Evolutionary conservation across 140 eudicot species (phyloP), one percentile per base, ranked within the genome.

Genomic region (Anethum foeniculum): DNA sequence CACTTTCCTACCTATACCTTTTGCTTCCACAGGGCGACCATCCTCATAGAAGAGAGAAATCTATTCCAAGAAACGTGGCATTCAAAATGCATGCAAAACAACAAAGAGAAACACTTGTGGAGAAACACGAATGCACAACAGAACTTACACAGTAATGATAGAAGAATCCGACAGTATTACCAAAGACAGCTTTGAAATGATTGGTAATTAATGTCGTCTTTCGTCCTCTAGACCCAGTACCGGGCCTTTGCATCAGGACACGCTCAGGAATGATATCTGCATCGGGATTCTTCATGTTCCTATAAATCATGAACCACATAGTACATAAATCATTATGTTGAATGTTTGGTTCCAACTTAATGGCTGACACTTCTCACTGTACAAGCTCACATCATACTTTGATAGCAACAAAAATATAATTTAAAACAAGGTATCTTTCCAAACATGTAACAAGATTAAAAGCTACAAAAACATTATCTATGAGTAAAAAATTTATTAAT

Each of bases 11-110:
- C 99, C 99, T 28, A 90, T 46, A 25, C 99, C 99, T 78, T 95
- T 95, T 14, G 84, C 95, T 38, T 95, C 99, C 0, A 90, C 85
- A 43, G 97, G 91, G 32, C 86, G 90, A 23, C 90, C 99, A 80
- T 95, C 99, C 81, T 95, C 99, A 77, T 90, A 95, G 38, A 83
- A 83, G 18, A 94, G 83, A 9, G 94, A 77, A 71, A 94, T 96
- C 98, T 94, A 87, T 80, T 75, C 21, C 60, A 44, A 36, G 39
- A n/a, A 75, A 76, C 28, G 77, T 67, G 68, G 43, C 7, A 68
- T 46, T 21, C 19, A 27, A 39, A 1, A n/a, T 75, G 25, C 43
- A n/a, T 75, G 25, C 43, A 75, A 75, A 75, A 75, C 64, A 75
- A 75, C 62, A 25, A 32, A 14, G 8, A 58, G 12, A 58, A n/a